Base-by-base conservation (phyloP, 2,329 filamentous ascomycete genomes). In the Monosporascus sp. region DNA sequence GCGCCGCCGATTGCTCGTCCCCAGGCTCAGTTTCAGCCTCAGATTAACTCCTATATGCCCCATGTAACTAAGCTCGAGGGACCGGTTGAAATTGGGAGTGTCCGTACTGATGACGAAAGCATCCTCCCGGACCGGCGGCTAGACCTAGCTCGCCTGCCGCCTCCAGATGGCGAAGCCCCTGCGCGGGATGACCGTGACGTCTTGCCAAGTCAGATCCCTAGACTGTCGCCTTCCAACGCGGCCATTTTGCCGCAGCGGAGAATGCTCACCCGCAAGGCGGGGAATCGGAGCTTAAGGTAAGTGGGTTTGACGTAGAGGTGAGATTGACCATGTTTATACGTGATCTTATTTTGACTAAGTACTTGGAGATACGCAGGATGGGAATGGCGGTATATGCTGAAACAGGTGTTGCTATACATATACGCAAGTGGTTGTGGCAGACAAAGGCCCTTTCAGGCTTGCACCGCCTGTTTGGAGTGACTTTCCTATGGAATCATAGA, bases 201-300 rank as follows among this genome's bases (percentile, higher is more conserved):
- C 7, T 48, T 65, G 26, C 62, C 62, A 6, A 65, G 60, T n/a
- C 62, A 57, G 52, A 17, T 27, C n/a, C 14, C 47, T 26, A 17
- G 16, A 16, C 6, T 37, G 22, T 16, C 8, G 24, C 24, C n/a
- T 24, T 14, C 37, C 19, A 20, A 24, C 6, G 35, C 31, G 40
- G 22, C 24, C 7, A 52, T n/a, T n/a, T 24, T 20, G 1, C 20
- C n/a, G 20, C 44, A 45, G 8, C 37, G 22, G 22, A 54, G 35
- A 7, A 49, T 20, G n/a, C 31, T 59, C 8, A 37, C 35, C 3
- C 53, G 54, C 35, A 58, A 57, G 43, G 52, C 46, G 52, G 54
- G 41, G 8, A 55, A 37, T 22, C 19, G 38, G 26, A 44, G 46
- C 40, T 50, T 55, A 43, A 31, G 50, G 41, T 31, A 49, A 55